Evolutionary conservation across 768 basidiomycete genomes (phyloP).

Genomic region (Leccinum rimulosum): DNA sequence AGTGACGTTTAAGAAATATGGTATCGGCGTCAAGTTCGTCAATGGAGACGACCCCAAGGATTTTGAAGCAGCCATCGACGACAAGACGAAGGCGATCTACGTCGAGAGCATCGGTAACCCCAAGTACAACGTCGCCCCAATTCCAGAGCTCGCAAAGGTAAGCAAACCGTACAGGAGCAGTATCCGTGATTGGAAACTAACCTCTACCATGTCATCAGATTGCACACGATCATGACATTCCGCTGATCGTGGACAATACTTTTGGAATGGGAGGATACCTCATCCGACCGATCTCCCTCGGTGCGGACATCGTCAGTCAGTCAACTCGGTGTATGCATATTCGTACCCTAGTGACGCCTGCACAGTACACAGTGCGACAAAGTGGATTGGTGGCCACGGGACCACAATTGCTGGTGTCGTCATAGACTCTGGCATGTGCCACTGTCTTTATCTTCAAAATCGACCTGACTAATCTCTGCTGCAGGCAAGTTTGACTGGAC

Average conservation of each 20-base stretch:
- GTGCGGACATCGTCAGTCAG: constrained; percentile 53
- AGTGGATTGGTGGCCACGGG: constrained; percentile 71
- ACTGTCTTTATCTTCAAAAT: background rate
- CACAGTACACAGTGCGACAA: constrained; percentile 55
- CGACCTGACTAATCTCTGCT: constrained; percentile 1
- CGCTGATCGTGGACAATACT: constrained; percentile 65
- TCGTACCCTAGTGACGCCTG: background rate
- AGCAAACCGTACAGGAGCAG: background rate
- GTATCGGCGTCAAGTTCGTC: constrained; percentile 56
- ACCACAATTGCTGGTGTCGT: constrained; percentile 65
- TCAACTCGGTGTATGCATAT: background rate
- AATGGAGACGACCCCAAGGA: constrained; percentile 42
- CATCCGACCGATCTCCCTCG: constrained; percentile 51
- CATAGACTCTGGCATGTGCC: constrained; percentile 49
- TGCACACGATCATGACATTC: constrained; percentile 59
- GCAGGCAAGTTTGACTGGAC: constrained; percentile 58
- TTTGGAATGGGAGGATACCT: constrained; percentile 63
- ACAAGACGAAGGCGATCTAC: constrained; percentile 56
- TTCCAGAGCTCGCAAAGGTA: constrained; percentile 56
- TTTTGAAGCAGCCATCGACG: constrained; percentile 54
- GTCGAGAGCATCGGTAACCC: constrained; percentile 66
- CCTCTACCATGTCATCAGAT: constrained; percentile 33
- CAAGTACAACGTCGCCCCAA: constrained; percentile 50
- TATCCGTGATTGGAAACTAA: too few relatives aligned
- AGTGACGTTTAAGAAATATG: constrained; percentile 57